phyloP scores from a whole-genome alignment of 352 stramenopile species.

The Globisporangium yorkense region DNA sequence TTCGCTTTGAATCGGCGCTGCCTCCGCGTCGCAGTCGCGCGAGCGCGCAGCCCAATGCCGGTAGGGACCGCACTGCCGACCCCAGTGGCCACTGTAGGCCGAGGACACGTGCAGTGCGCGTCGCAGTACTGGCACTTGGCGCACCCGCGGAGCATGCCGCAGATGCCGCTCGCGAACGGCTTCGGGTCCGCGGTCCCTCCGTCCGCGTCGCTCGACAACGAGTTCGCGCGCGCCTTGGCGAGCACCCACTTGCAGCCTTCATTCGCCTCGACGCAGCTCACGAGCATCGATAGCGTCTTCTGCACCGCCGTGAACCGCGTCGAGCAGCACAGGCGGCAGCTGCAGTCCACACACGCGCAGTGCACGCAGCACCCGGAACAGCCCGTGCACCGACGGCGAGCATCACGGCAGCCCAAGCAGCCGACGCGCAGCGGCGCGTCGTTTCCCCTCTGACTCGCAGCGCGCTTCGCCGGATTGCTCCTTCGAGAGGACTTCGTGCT shows the following conservation, averaged over 20 bases:
- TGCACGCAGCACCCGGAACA: constrained; percentile 65
- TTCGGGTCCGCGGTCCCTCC: neutral
- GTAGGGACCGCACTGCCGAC: neutral
- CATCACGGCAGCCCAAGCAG: constrained; percentile 56
- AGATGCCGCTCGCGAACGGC: constrained; percentile 7
- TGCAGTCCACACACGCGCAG: constrained; percentile 63
- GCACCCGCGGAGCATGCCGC: constrained; percentile 36
- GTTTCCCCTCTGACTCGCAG: neutral
- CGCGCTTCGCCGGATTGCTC: constrained; percentile 8
- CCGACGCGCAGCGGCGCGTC: constrained; percentile 44
- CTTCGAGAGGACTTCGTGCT: constrained; percentile 2
- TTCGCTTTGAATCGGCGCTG: constrained; percentile 38
- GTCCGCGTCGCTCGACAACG: constrained; percentile 5
- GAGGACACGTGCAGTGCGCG: constrained; percentile 33
- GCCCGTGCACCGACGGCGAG: constrained; percentile 49
- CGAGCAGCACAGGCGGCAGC: constrained; percentile 71
- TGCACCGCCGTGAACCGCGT: constrained; percentile 46
- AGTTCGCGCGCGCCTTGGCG: constrained; percentile 5
- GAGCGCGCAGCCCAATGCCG: constrained; percentile 9
- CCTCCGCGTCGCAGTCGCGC: constrained; percentile 15
- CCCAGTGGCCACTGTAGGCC: constrained; percentile 4
- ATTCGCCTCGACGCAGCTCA: constrained; percentile 49
- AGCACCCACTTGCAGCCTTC: constrained; percentile 57
- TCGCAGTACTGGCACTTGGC: constrained; percentile 30
- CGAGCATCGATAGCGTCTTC: constrained; percentile 48